Evolutionary conservation across 1,284 basidiomycete species (phyloP), one percentile per base, ranked within the genome.

Genomic region (Puccinia novopanici): DNA sequence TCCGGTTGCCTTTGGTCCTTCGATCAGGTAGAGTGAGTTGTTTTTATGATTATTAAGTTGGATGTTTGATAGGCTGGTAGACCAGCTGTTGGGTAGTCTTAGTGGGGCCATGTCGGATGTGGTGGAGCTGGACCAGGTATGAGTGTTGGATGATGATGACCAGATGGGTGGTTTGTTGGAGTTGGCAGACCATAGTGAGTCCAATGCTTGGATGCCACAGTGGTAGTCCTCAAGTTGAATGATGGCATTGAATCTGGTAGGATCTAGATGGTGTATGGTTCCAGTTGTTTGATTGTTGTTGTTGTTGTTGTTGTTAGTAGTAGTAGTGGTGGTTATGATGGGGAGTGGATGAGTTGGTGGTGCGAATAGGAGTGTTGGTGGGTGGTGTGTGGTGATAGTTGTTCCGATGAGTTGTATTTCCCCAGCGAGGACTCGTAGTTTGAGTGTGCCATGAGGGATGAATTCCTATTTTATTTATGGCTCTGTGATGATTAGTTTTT

Each of bases 1-100:
- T 1, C 78, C 78, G 13, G 57, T 61, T 0, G 37, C 45, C n/a
- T 80, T 80, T n/a, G 78, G 61, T 10, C 78, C 78, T 74, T 80
- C 65, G 40, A 80, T 34, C 3, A 73, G n/a, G 34, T 54, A 80
- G 55, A 59, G 45, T 15, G 45, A 10, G 52, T n/a, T n/a, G n/a
- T n/a, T n/a, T n/a, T n/a, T n/a, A n/a, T 22, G 34, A 48, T 34
- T 17, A 8, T 0, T 48, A 15, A 37, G 34, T 27, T 13, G 6
- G 10, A 61, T 22, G 34, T 24, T 45, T 6, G 52, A 59, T 55
- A 73, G 40, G 48, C 55, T 37, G 54, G 15, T 34, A 15, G 48
- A 55, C 78, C 71, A 74, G 30, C n/a, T 65, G 2, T 19, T 8
- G 4, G 78, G 78, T 4, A 67, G 30, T 55, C 54, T 40, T 0